A percentile compares a stretch with the other conserved stretches of the same genome.
These are phyloP conservation scores for Ceratobasidium sp. DNA, from an alignment of 1,284 basidiomycete genomes.

Conservation along the genomic window DNA sequence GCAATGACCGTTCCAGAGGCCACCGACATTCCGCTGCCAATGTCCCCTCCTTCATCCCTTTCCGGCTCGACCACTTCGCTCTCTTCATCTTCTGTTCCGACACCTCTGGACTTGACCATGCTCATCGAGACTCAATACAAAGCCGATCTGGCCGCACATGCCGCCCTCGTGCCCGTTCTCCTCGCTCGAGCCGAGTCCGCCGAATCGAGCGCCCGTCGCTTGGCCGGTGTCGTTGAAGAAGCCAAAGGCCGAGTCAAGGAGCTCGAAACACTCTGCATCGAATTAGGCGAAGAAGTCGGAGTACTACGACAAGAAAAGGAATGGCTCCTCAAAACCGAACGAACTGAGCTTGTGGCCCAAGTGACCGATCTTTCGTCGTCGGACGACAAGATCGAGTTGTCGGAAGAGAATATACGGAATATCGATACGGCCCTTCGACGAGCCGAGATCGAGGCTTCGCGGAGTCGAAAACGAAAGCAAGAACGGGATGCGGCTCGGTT, in stretches of 20 bases:
- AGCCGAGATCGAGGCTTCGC: slow-evolving; percentile 20
- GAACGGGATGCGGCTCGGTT: slow-evolving; percentile 17
- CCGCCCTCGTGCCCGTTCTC: slow-evolving; percentile 18
- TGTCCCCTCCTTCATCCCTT: not conserved
- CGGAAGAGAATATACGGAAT: slow-evolving; percentile 1
- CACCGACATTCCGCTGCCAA: not conserved
- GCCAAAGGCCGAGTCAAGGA: slow-evolving; percentile 14
- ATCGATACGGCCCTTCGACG: slow-evolving; percentile 1
- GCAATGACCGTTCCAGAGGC: not conserved
- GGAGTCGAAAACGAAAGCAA: slow-evolving; percentile 24
- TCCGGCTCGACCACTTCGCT: not conserved
- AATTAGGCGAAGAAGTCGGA: slow-evolving; percentile 21
- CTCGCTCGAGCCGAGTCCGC: slow-evolving; percentile 12
- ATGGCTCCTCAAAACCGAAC: not conserved
- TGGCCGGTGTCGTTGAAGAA: slow-evolving; percentile 21
- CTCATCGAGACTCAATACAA: slow-evolving; percentile 37
- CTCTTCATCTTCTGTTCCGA: not conserved
- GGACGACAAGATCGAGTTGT: not conserved
- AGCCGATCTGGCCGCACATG: slow-evolving; percentile 35
- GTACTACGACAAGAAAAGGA: not conserved
- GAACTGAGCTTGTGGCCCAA: not conserved
- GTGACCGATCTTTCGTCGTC: slow-evolving; percentile 5
- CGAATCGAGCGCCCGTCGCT: not conserved
- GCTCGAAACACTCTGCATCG: slow-evolving; percentile 17
- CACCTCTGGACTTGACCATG: not conserved